Conservation (phyloP, 2,329 filamentous ascomycete genomes). For the Alternaria burnsii region DNA sequence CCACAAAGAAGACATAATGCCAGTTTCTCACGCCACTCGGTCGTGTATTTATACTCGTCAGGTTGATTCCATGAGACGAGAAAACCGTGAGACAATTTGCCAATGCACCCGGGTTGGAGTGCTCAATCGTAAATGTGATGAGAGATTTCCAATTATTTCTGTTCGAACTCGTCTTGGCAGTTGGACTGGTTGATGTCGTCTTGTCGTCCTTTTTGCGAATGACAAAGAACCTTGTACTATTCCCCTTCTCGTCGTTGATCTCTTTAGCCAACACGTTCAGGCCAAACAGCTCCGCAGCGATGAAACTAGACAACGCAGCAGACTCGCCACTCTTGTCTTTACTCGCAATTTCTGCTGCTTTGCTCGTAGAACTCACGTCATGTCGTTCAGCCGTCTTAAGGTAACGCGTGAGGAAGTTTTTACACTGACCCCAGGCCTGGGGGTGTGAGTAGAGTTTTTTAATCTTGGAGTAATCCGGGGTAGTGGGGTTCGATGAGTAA, state of each 20-base stretch:
- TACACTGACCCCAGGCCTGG: constrained; percentile 94
- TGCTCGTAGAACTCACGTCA: constrained; percentile 85
- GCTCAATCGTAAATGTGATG: constrained; percentile 81
- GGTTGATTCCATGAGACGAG: constrained; percentile 73
- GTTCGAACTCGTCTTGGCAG: background rate
- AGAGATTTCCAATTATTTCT: constrained; percentile 69
- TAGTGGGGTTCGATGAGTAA: constrained; percentile 10
- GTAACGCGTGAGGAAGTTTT: constrained; percentile 72
- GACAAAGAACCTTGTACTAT: constrained; percentile 82
- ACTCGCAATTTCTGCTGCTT: constrained; percentile 79
- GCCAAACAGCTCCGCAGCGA: constrained; percentile 73
- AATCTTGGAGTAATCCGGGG: constrained; percentile 60
- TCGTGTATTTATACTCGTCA: constrained; percentile 89
- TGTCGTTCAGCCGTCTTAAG: constrained; percentile 79
- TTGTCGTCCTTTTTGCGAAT: constrained; percentile 46
- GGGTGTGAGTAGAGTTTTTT: constrained; percentile 88
- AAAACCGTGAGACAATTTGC: constrained; percentile 84
- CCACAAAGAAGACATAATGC: constrained; percentile 95
- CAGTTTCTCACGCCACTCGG: constrained; percentile 79
- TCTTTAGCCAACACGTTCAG: constrained; percentile 73
- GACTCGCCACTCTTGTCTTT: constrained; percentile 66
- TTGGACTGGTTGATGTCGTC: background rate
- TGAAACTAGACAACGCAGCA: constrained; percentile 80
- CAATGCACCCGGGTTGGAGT: constrained; percentile 80
- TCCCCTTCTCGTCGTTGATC: constrained; percentile 78